These are phyloP conservation scores for Phialocephala subalpina DNA, from an alignment of 2,329 filamentous ascomycete species.

Conservation along the genomic window DNA sequence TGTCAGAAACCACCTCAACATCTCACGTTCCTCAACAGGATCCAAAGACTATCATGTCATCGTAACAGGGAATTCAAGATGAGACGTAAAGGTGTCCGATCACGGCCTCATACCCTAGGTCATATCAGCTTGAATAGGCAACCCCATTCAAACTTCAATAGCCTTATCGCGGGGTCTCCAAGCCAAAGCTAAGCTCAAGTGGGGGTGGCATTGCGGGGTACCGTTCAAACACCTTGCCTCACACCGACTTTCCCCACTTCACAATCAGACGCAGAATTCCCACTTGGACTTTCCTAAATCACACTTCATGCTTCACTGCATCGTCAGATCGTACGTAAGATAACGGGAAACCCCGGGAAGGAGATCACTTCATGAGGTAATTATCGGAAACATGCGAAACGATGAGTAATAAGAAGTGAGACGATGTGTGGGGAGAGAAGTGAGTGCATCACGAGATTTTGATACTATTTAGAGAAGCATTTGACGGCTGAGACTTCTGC, in stretches of 20 bases:
- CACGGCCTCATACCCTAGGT: not conserved
- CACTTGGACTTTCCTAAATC: not conserved
- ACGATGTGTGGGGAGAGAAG: not conserved
- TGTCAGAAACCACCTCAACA: too few species aligned
- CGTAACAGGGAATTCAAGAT: not conserved
- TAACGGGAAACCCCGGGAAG: not conserved
- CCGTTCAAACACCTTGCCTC: not conserved
- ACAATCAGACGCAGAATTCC: not conserved
- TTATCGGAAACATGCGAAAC: not conserved
- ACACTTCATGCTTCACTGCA: not conserved
- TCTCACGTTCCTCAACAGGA: too few species aligned
- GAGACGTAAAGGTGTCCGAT: not conserved
- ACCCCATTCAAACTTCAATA: not conserved
- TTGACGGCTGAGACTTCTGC: not conserved
- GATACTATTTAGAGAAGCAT: not conserved
- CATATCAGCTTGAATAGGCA: not conserved
- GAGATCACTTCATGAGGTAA: slow-evolving; percentile 4
- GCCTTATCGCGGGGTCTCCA: slow-evolving; percentile 6
- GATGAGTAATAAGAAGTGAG: not conserved
- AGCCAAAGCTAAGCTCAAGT: not conserved
- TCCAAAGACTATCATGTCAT: not conserved
- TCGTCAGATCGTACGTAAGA: not conserved
- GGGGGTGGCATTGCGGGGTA: slow-evolving; percentile 1
- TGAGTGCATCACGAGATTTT: slow-evolving; percentile 1
- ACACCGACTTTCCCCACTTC: not conserved